phyloP scores from a whole-genome alignment of 1,284 basidiomycete genomes.

The Earliella scabrosa region DNA sequence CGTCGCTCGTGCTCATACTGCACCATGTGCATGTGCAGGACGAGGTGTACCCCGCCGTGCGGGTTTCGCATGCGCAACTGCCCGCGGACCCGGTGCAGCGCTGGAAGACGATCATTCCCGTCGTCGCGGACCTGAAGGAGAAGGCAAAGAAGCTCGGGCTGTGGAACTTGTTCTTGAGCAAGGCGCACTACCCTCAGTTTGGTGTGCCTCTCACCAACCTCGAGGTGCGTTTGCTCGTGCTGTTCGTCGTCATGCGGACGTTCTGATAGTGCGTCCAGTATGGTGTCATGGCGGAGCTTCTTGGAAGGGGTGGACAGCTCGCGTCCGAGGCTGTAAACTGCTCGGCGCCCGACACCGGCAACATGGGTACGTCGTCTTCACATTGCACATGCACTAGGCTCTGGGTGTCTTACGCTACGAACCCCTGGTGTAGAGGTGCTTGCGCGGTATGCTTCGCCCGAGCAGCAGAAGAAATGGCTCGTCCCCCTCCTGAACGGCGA shows the following conservation, averaged over 20 bases:
- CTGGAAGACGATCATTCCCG: conserved; percentile 85
- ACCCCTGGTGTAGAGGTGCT: conserved; percentile 78
- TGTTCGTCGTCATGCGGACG: too few relatives aligned
- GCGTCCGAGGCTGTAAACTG: conserved; percentile 92
- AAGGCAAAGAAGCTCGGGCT: conserved; percentile 89
- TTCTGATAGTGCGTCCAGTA: too few relatives aligned
- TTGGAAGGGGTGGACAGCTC: conserved; percentile 83
- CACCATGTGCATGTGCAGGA: too few relatives aligned
- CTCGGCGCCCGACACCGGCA: conserved; percentile 94
- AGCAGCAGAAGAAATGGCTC: conserved; percentile 93
- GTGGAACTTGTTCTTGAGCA: conserved; percentile 98
- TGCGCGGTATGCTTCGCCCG: conserved; percentile 88
- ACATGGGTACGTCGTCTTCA: conserved; percentile 71
- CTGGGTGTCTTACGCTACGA: too few relatives aligned
- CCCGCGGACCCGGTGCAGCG: conserved; percentile 76
- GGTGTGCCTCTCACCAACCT: conserved; percentile 93
- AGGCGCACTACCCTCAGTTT: conserved; percentile 87
- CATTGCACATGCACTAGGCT: too few relatives aligned
- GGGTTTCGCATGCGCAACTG: conserved; percentile 83
- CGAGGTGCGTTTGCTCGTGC: conserved; percentile 73
- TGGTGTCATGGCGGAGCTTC: conserved; percentile 94
- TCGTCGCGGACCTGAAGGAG: conserved; percentile 86
- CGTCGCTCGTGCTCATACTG: too few relatives aligned
- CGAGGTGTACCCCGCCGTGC: conserved; percentile 83
- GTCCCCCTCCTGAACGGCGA: conserved; percentile 88